Evolutionary conservation across 352 stramenopile genomes (phyloP), one percentile per base, ranked within the genome.

Genomic region (Globisporangium echinulatum): DNA sequence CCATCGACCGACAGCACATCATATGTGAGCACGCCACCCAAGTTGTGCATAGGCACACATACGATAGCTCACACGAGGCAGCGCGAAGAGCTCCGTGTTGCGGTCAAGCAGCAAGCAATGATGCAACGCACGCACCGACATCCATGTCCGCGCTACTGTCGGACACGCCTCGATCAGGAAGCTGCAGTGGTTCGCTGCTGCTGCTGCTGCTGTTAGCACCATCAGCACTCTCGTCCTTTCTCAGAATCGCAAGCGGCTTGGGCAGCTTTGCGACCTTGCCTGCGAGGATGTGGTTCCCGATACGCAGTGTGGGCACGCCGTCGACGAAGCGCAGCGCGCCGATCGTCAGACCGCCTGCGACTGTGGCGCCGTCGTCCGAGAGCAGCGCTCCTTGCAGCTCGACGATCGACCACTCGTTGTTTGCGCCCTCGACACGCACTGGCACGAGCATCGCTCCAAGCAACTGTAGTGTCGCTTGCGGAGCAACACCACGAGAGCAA

Each of bases 311-410:
- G 4, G 87, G 79, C 40, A 84, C 78, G 44, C 79, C 82, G 52
- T 85, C 66, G 13, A 64, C 54, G 56, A 85, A 92, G 46, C 84
- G 77, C 43, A 95, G 69, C 59, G 73, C 76, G 19, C 86, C 86
- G 40, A 95, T 75, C 3, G 86, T 68, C 4, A 87, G 55, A 53
- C 61, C 17, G 63, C 58, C 60, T 92, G 70, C 1, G 53, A 63
- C 44, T 40, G 33, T 14, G 14, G 58, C 47, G 33, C 49, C 52
- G 10, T 74, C 71, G 33, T 79, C 70, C 4, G 59, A 49, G 13
- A 95, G 64, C 3, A 95, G 52, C 42, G 92, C 71, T 17, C 85
- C 86, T 57, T 95, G 86, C 38, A 95, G 78, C 71, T 95, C 86
- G 37, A 95, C 67, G 48, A 95, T 59, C 63, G 77, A 91, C 86